Evolutionary conservation across 176 grass and related monocot genomes (phyloP).

Genomic region (Canna indica): DNA sequence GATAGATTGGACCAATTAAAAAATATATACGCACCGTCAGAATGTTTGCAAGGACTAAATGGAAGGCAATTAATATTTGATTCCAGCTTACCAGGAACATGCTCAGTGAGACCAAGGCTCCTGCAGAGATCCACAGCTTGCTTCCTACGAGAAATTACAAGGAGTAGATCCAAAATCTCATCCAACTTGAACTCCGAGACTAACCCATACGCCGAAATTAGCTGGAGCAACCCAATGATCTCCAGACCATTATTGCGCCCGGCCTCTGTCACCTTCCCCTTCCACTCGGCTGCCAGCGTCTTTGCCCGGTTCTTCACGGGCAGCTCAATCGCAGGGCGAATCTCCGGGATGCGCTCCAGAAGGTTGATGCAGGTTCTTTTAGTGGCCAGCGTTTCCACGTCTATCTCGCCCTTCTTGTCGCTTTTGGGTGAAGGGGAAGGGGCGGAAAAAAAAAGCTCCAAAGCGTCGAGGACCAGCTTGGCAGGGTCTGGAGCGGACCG

Average conservation of each 20-base stretch:
- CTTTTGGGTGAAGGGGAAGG: not conserved
- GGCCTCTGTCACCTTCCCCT: not conserved
- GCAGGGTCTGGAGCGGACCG: constrained; percentile 27
- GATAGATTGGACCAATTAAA: not conserved
- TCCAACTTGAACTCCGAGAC: constrained; percentile 14
- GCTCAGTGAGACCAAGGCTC: not conserved
- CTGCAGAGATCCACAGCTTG: constrained; percentile 15
- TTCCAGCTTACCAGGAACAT: constrained; percentile 14
- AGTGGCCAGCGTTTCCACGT: constrained; percentile 2
- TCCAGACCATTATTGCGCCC: constrained; percentile 5
- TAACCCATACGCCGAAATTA: constrained; percentile 2
- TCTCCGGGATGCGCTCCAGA: constrained; percentile 16
- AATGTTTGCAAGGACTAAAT: not conserved
- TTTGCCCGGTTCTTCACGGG: constrained; percentile 1
- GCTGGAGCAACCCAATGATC: constrained; percentile 2
- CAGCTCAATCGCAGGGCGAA: not conserved
- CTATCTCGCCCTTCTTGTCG: not conserved
- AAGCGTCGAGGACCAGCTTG: constrained; percentile 25
- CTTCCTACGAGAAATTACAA: constrained; percentile 12
- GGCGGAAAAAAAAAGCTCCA: constrained; percentile 24
- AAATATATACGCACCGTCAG: not conserved
- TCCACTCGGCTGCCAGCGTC: constrained; percentile 14
- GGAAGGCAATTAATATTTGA: not conserved
- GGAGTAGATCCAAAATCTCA: constrained; percentile 9
- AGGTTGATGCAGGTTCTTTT: constrained; percentile 21